Conservation (phyloP, 1,284 basidiomycete species). For the Papiliotrema nemorosa region DNA sequence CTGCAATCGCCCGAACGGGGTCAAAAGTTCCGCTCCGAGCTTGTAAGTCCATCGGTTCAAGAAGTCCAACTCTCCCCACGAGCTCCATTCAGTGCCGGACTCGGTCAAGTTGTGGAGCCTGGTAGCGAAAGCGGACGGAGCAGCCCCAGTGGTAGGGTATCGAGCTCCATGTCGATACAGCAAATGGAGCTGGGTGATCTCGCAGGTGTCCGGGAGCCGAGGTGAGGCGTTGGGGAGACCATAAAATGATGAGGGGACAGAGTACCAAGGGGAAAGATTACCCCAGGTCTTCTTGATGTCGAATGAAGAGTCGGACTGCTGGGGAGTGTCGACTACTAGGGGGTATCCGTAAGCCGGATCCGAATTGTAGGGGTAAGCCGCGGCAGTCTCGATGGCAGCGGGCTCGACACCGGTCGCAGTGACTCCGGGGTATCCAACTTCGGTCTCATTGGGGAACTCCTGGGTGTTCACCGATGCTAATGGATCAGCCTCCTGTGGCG, state of each 20-base stretch:
- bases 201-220: conserved; percentile 62
- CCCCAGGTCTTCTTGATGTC: conserved; percentile 74
- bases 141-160: conserved; percentile 42
- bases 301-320: conserved; percentile 33
- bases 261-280: conserved; percentile 80
- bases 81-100: conserved; percentile 20
- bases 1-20: conserved; percentile 51
- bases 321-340: conserved; percentile 43
- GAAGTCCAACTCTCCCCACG: conserved; percentile 48
- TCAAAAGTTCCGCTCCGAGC: conserved; percentile 51
- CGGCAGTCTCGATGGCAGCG: conserved; percentile 53
- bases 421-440: conserved; percentile 54
- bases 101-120: conserved; percentile 32
- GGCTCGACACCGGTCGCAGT: conserved; percentile 57
- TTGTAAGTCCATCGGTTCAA: conserved; percentile 51
- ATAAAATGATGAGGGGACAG: conserved; percentile 63
- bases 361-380: conserved; percentile 47
- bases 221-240: conserved; percentile 66
- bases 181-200: conserved; percentile 67
- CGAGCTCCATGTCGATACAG: conserved; percentile 58
- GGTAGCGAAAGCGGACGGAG: conserved; percentile 32
- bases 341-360: conserved; percentile 50
- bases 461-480: conserved; percentile 27
- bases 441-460: conserved; percentile 51
- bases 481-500: not conserved